These are phyloP conservation scores for Lipomyces sp. DNA, from an alignment of 805 yeast genomes.

Conservation along the genomic window DNA sequence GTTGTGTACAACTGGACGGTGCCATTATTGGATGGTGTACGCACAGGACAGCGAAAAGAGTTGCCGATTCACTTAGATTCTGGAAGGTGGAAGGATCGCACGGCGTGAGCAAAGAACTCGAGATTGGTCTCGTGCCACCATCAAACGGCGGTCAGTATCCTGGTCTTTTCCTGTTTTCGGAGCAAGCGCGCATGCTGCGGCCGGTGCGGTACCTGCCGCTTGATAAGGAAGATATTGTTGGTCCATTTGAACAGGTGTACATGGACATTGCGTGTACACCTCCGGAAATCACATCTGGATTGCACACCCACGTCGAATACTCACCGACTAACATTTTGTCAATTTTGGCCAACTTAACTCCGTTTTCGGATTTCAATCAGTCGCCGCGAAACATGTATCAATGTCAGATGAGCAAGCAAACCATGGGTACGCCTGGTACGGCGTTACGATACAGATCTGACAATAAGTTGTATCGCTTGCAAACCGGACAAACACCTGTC, in stretches of 20 bases:
- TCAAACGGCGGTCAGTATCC: conserved; percentile 95
- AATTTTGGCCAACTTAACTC: conserved; percentile 93
- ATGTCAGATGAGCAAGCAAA: conserved; percentile 99
- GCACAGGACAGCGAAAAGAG: conserved; percentile 77
- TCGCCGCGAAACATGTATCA: conserved; percentile 99
- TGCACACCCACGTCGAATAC: conserved; percentile 90
- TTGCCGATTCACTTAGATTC: conserved; percentile 85
- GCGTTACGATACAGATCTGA: conserved; percentile 89
- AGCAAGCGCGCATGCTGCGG: conserved; percentile 91
- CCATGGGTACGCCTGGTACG: conserved; percentile 99
- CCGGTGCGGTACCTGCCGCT: conserved; percentile 90
- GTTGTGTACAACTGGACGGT: conserved; percentile 94
- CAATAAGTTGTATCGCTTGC: conserved; percentile 88
- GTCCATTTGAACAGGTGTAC: conserved; percentile 97
- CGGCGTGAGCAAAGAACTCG: conserved; percentile 80
- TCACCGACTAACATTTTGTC: conserved; percentile 93
- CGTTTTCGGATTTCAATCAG: conserved; percentile 97
- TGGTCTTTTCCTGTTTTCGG: conserved; percentile 87
- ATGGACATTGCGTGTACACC: conserved; percentile 95
- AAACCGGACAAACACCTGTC: conserved; percentile 95
- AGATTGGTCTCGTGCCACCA: conserved; percentile 96
- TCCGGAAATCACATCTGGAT: conserved; percentile 73
- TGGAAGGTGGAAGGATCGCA: conserved; percentile 85
- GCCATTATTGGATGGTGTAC: conserved; percentile 90
- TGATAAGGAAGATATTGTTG: conserved; percentile 79